Base-by-base conservation (phyloP, 164 flowering plant genomes). In the Magnolia officinalis region DNA sequence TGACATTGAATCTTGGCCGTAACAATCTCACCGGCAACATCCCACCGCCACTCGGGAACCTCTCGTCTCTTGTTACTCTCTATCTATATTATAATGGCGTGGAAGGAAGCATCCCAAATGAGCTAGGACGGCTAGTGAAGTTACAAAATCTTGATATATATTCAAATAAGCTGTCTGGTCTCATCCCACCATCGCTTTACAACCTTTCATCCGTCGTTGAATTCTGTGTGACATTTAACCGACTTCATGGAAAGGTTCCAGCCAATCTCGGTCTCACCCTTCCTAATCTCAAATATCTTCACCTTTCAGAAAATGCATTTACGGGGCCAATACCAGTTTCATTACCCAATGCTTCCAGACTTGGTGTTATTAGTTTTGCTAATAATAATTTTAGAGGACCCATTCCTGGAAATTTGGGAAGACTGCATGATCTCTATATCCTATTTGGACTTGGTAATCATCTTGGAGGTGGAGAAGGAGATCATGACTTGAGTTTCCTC, bases 201-300 rank as follows among this genome's bases (percentile, higher is more conserved):
- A 85, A 85, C 52, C n/a, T 85, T 0, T 79, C 89, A 4, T 76
- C 80, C 20, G 69, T 87, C 1, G 45, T n/a, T 4, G 1, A 6
- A 16, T 19, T 87, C 59, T 50, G 75, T 0, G 9, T 81, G 6
- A 0, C 74, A 1, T 0, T 0, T 0, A 85, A 87, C 73, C 31
- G 67, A 18, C 71, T 85, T 4, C n/a, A 19, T 5, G 89, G 88
- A 0, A 72, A 4, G n/a, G 71, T 85, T 16, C 80, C 81, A 8
- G 19, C 50, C 4, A 70, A 81, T 31, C 55, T 82, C 23, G 85
- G 86, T 5, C 75, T 76, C 37, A 59, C 50, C 50, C 79, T 83
- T 68, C 84, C 86, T 1, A 77, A 81, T 55, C 85, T 87, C 52
- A 0, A 4, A 2, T 0, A 0, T 0, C 23, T 81, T 59, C 19